Percentiles rank a stretch among this genome's conserved stretches.
phyloP scores from a whole-genome alignment of 805 yeast species.

The Cyberlindnera galapagoensis region DNA sequence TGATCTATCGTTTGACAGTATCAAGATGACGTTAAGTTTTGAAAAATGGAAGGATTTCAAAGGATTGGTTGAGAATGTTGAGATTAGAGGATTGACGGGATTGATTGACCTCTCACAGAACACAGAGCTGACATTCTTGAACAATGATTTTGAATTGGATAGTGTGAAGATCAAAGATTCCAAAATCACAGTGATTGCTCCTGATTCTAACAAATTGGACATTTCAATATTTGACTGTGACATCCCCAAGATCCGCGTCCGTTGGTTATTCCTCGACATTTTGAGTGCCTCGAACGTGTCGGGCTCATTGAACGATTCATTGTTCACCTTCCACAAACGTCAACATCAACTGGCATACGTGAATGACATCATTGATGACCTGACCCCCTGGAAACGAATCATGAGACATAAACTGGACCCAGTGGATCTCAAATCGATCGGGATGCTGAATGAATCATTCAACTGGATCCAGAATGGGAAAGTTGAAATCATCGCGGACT shows the following conservation, averaged over 20 bases:
- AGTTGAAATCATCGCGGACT: slow-evolving; percentile 64
- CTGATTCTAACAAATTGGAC: slow-evolving; percentile 24
- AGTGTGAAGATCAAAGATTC: slow-evolving; percentile 46
- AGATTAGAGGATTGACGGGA: slow-evolving; percentile 79
- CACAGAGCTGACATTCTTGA: slow-evolving; percentile 22
- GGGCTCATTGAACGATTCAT: slow-evolving; percentile 68
- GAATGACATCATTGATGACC: slow-evolving; percentile 29
- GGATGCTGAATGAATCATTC: slow-evolving; percentile 30
- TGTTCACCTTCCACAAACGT: slow-evolving; percentile 71
- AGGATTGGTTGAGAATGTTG: slow-evolving; percentile 76
- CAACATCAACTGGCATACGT: slow-evolving; percentile 50
- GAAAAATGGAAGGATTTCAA: slow-evolving; percentile 81
- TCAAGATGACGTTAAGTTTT: slow-evolving; percentile 73
- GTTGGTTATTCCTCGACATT: slow-evolving; percentile 56
- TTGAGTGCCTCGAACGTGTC: slow-evolving; percentile 64
- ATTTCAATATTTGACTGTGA: slow-evolving; percentile 62
- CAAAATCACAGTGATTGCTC: slow-evolving; percentile 31
- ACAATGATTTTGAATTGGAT: slow-evolving; percentile 33
- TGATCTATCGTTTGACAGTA: slow-evolving; percentile 73
- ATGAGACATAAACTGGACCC: slow-evolving; percentile 40
- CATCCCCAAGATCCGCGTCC: slow-evolving; percentile 51
- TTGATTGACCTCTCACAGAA: slow-evolving; percentile 56
- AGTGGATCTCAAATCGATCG: slow-evolving; percentile 31
- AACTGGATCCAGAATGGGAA: slow-evolving; percentile 72
- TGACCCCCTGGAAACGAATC: slow-evolving; percentile 42